These are phyloP conservation scores for Circinella minor DNA, from an alignment of 371 early-diverging fungal genomes.

Conservation along the genomic window DNA sequence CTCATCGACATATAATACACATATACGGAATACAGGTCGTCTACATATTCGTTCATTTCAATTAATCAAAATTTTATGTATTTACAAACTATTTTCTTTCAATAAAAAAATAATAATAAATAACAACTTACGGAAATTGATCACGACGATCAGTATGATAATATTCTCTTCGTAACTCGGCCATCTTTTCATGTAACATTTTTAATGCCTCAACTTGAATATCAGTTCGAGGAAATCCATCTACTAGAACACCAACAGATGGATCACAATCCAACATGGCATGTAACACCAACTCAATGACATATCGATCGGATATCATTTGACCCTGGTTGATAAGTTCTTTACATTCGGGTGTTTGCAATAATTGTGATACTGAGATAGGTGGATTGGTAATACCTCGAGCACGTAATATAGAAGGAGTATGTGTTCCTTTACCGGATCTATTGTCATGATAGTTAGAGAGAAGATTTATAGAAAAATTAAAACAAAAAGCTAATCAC, in stretches of 20 bases:
- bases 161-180: slow-evolving; percentile 57
- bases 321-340: slow-evolving; percentile 69
- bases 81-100: no score
- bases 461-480: not conserved
- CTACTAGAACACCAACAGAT: slow-evolving; percentile 66
- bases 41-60: slow-evolving; percentile 17
- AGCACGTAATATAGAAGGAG: slow-evolving; percentile 65
- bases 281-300: slow-evolving; percentile 61
- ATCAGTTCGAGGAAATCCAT: slow-evolving; percentile 73
- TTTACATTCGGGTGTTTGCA: slow-evolving; percentile 67
- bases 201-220: slow-evolving; percentile 70
- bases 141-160: slow-evolving; percentile 61
- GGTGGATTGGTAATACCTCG: slow-evolving; percentile 71
- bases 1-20: slow-evolving; percentile 71
- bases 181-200: slow-evolving; percentile 67
- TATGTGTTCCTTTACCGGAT: slow-evolving; percentile 73
- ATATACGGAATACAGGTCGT: slow-evolving; percentile 69
- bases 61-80: not conserved
- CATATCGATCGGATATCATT: slow-evolving; percentile 70
- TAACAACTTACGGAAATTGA: slow-evolving; percentile 54
- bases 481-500: no score
- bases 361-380: slow-evolving; percentile 66
- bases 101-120: no score
- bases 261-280: slow-evolving; percentile 68
- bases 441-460: slow-evolving; percentile 18